These are phyloP conservation scores for Coemansia sp. DNA, from an alignment of 192 early-diverging fungal genomes.

Conservation along the genomic window DNA sequence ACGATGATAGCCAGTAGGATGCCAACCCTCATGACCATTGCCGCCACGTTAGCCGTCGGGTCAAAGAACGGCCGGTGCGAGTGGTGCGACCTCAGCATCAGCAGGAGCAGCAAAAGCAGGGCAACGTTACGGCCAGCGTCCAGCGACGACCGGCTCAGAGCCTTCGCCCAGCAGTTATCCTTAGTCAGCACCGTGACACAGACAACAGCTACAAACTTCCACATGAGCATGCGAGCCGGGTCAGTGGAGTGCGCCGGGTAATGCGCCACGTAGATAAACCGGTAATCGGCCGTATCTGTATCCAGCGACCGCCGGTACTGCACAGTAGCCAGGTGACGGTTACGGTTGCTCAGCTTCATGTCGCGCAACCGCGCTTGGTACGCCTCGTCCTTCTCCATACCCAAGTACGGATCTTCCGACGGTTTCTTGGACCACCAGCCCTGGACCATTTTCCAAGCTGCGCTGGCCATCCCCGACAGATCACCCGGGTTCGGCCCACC, in stretches of 20 bases:
- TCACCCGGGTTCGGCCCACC: background rate
- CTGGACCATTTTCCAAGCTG: constrained; percentile 39
- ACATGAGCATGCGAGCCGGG: constrained; percentile 61
- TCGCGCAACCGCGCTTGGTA: constrained; percentile 53
- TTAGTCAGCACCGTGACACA: constrained; percentile 57
- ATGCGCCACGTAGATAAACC: constrained; percentile 63
- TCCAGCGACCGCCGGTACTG: constrained; percentile 60
- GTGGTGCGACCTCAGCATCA: constrained; percentile 61
- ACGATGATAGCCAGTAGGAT: constrained; percentile 52
- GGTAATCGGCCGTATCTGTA: constrained; percentile 60
- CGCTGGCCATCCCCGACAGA: constrained; percentile 13
- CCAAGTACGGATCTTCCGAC: constrained; percentile 40
- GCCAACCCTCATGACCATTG: constrained; percentile 52
- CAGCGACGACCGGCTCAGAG: constrained; percentile 48
- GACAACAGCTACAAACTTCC: constrained; percentile 58
- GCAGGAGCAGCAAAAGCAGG: constrained; percentile 56
- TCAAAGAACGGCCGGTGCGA: constrained; percentile 63
- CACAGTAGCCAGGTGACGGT: constrained; percentile 59
- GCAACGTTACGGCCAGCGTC: constrained; percentile 55
- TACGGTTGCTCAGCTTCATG: constrained; percentile 49
- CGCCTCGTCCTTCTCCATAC: constrained; percentile 53
- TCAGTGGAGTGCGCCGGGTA: constrained; percentile 56
- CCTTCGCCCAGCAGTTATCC: constrained; percentile 65
- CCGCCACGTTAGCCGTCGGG: constrained; percentile 59
- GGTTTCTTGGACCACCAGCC: constrained; percentile 26